Percentiles rank a stretch among this genome's conserved stretches.
Evolutionary conservation across 2,329 filamentous ascomycete genomes (phyloP).

Genomic region (Epicoccum nigrum): DNA sequence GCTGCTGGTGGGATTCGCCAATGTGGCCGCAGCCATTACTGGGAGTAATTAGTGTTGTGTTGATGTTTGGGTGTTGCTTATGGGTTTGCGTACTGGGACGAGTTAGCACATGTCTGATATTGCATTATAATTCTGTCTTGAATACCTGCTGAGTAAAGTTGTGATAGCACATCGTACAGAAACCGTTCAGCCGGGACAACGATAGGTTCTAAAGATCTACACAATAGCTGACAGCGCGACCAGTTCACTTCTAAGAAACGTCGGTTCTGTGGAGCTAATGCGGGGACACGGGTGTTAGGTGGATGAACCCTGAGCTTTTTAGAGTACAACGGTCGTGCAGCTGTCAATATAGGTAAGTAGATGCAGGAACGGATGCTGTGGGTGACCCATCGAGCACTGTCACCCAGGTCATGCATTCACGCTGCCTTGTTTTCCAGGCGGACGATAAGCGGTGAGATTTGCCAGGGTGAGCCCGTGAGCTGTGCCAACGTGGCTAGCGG

Average conservation of each 20-base stretch:
- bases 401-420: no score
- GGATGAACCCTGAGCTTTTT: background rate
- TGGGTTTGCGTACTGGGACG: background rate
- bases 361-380: no score
- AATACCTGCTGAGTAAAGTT: constrained; percentile 40
- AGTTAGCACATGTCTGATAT: background rate
- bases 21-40: constrained; percentile 44
- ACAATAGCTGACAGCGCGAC: background rate
- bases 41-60: background rate
- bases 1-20: constrained; percentile 30
- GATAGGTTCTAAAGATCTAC: background rate
- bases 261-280: constrained; percentile 2
- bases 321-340: constrained; percentile 1
- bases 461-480: constrained; percentile 12
- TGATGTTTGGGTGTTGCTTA: background rate
- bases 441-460: constrained; percentile 15
- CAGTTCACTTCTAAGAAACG: background rate
- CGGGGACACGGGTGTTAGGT: background rate
- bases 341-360: constrained; percentile 3
- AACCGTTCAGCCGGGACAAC: no score
- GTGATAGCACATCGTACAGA: constrained; percentile 36
- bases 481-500: constrained; percentile 17
- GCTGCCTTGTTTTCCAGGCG: constrained; percentile 14
- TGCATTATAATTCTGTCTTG: background rate
- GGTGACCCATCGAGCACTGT: no score